phyloP scores from a whole-genome alignment of 2,329 filamentous ascomycete species.

The Gaeumannomyces sp. region DNA sequence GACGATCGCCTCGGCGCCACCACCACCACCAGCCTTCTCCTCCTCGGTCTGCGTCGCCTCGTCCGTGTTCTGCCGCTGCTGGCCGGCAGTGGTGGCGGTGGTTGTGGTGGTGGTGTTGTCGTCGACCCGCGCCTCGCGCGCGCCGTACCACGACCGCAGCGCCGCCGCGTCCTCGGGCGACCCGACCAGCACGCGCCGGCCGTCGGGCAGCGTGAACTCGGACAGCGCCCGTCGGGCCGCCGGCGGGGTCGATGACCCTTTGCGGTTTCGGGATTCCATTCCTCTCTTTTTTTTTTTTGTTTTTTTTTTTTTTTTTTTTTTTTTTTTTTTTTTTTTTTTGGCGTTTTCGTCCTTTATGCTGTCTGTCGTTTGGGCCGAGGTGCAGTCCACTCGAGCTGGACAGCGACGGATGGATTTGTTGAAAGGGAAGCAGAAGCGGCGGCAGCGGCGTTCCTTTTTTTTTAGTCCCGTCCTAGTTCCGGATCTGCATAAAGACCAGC shows the following conservation, averaged over 20 bases:
- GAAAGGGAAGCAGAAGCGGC: background rate
- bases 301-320: background rate
- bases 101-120: no score
- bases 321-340: background rate
- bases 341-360: background rate
- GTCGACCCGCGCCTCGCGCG: no score
- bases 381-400: no score
- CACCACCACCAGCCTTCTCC: background rate
- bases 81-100: background rate
- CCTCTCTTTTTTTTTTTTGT: background rate
- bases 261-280: conserved; percentile 3
- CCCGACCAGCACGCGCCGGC: conserved; percentile 50
- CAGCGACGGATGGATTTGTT: no score
- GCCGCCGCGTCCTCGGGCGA: conserved; percentile 47
- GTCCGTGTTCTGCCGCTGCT: background rate
- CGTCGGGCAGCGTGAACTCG: conserved; percentile 49
- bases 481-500: background rate
- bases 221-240: conserved; percentile 33
- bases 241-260: conserved; percentile 9
- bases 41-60: background rate
- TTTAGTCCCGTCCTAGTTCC: background rate
- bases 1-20: background rate
- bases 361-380: background rate
- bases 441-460: background rate
- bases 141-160: conserved; percentile 37